Evolutionary conservation across 805 yeast genomes (phyloP), one percentile per base, ranked within the genome.

Genomic region (Zygoascus tannicola): DNA sequence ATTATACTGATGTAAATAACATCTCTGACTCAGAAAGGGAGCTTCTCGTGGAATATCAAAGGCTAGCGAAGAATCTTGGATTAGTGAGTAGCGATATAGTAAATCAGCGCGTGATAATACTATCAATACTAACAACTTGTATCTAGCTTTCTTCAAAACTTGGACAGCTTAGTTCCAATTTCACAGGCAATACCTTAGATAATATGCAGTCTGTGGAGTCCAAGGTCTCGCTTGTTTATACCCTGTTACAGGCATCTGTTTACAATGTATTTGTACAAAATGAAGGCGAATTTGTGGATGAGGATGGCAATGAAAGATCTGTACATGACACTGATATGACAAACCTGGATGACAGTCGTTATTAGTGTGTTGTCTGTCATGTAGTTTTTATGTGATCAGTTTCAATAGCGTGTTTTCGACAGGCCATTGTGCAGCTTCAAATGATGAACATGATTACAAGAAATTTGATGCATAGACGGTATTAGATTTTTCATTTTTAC

Each of bases 231-330:
- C 60, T 80, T 42, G 81, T 81, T 3, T 77, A 78, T 41, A 80
- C 86, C 1, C 58, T 79, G 35, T 71, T 81, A 60, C 78, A 80
- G 50, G 80, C 83, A 3, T 81, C 86, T 3, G 85, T 81, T 3
- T 81, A 81, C 56, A 74, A 80, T 15, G 63, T 81, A 41, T 73
- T 78, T 44, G 56, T 78, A 33, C 80, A 77, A 51, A 70, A 71
- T 49, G 75, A 68, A 48, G 55, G 54, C n/a, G 55, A 45, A 16
- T 36, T 45, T 10, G 57, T 49, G 20, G 55, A 46, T 2, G 50
- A 46, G 15, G 55, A 57, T 12, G 39, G 15, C 7, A 18, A 43
- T 22, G 44, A 48, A 8, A 44, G 49, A n/a, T 22, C n/a, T 32
- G 23, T n/a, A 19, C 35, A 39, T 20, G 42, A 30, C 22, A 36